Evolutionary conservation across 1,139 yeast genomes (phyloP), one percentile per base, ranked within the genome.

Genomic region (Blastobotrys serpentis): DNA sequence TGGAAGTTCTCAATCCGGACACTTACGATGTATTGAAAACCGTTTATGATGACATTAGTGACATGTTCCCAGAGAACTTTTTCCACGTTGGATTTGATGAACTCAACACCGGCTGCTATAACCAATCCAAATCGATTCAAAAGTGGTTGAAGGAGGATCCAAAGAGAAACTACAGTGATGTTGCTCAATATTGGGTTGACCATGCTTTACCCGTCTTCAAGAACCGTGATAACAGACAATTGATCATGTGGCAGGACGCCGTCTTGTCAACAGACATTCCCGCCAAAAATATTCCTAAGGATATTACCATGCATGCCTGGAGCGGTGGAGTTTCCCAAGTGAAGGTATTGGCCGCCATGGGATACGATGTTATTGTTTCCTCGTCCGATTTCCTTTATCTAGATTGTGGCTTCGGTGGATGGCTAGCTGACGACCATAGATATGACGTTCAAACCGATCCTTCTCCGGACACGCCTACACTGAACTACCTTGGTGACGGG

Each of bases 211-310:
- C 77, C 1, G 67, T 75, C 4, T 71, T 71, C 59, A 57, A 57
- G 30, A 59, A 51, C 52, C 46, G 53, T 45, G 44, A 47, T 50
- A 67, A 58, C 42, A 52, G 64, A 10, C 62, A 69, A 42, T 58
- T 76, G 19, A 67, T 67, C 17, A 73, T 74, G 77, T 76, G 80
- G 80, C 76, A 75, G 56, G 80, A 76, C 55, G 60, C 71, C n/a
- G 57, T 74, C 4, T 55, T 62, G n/a, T 62, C 62, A 4, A 61
- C 53, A 18, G 50, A 53, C 13, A 55, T 55, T 14, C 43, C 47
- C 25, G 62, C 62, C 13, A 29, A 40, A 38, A 51, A 56, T n/a
- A 54, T 73, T 13, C 54, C 58, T 21, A 57, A 57, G 19, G 65
- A 68, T 44, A 62, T 72, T 5, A 64, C 71, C 21, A 50, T 75